Evolutionary conservation across 2,329 filamentous ascomycete genomes (phyloP).

Genomic region (Hypoxylon sp.): DNA sequence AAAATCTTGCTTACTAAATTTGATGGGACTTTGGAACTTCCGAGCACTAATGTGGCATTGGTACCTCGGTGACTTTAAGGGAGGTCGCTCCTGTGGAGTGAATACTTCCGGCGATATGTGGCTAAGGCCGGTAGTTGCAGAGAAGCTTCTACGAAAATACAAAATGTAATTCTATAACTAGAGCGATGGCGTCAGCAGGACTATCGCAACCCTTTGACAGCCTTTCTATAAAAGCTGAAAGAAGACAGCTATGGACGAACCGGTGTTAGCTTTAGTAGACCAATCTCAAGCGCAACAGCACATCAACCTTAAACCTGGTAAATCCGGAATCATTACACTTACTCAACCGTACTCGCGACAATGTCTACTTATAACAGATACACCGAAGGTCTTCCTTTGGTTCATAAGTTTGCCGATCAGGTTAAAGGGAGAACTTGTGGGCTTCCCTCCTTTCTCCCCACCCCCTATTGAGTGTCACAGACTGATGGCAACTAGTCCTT

Average conservation of each 20-base stretch:
- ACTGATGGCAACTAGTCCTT: slow-evolving; percentile 48
- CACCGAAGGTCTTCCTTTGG: slow-evolving; percentile 43
- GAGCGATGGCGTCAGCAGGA: slow-evolving; percentile 24
- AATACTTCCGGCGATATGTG: slow-evolving; percentile 27
- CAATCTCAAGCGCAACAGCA: background rate
- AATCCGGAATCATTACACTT: background rate
- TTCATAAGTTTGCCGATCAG: slow-evolving; percentile 48
- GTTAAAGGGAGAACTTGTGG: slow-evolving; percentile 51
- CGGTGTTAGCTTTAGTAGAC: background rate
- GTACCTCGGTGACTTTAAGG: background rate
- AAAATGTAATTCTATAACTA: background rate
- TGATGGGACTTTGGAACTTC: background rate
- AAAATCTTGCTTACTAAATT: background rate
- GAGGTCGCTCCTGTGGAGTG: background rate
- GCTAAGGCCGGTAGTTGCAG: slow-evolving; percentile 35
- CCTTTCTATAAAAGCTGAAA: slow-evolving; percentile 20
- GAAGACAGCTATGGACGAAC: slow-evolving; percentile 1
- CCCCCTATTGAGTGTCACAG: background rate
- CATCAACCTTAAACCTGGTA: background rate
- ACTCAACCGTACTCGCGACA: slow-evolving; percentile 18
- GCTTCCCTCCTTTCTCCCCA: slow-evolving; percentile 14
- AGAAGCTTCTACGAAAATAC: background rate
- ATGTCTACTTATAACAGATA: slow-evolving; percentile 44
- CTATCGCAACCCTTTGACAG: background rate
- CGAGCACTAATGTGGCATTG: background rate